Evolutionary conservation across 148 eudicot species (phyloP).

Genomic region (Vaccinium vitisidaea): DNA sequence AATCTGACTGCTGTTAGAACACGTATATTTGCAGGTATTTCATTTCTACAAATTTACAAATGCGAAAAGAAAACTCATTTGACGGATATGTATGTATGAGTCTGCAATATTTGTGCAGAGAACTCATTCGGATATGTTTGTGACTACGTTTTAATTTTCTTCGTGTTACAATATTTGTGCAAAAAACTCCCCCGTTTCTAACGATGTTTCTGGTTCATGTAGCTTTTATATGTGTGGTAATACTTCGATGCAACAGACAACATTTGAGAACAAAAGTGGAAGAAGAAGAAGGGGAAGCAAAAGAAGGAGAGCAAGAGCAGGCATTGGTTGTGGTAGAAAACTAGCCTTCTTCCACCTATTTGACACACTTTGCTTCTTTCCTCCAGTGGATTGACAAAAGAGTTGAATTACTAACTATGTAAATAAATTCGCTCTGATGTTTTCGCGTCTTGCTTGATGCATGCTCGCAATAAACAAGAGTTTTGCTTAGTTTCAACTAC

Average conservation of each 20-base stretch:
- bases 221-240: slow-evolving; percentile 74
- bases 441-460: neutral
- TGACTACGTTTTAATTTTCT: too few relatives aligned
- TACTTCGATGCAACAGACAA: slow-evolving; percentile 58
- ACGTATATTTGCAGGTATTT: slow-evolving; percentile 71
- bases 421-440: neutral
- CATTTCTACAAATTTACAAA: neutral
- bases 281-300: slow-evolving; percentile 28
- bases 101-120: neutral
- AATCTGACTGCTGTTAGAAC: slow-evolving; percentile 67
- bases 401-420: neutral
- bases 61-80: too few relatives aligned
- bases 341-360: slow-evolving; percentile 5
- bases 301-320: slow-evolving; percentile 30
- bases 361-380: neutral
- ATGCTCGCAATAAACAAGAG: neutral
- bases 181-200: too few relatives aligned
- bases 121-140: too few relatives aligned
- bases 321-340: slow-evolving; percentile 41
- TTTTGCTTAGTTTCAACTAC: neutral
- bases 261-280: slow-evolving; percentile 28
- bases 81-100: neutral
- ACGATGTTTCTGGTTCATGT: slow-evolving; percentile 18
- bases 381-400: neutral
- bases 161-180: too few relatives aligned